These are phyloP conservation scores for Laburnicola sp. DNA, from an alignment of 2,329 filamentous ascomycete genomes.

Conservation along the genomic window DNA sequence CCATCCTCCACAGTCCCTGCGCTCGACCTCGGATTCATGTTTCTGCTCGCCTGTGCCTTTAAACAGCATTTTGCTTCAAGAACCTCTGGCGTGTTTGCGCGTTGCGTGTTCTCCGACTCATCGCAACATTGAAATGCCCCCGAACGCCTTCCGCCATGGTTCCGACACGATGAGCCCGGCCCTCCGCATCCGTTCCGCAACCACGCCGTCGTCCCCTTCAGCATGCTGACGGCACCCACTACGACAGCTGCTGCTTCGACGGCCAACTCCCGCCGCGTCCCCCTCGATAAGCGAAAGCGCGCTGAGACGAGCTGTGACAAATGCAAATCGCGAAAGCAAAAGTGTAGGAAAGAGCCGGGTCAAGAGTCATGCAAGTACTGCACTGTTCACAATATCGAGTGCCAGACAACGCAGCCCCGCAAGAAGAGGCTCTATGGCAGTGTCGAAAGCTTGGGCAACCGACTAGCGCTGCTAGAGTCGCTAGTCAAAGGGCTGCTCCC, in stretches of 20 bases:
- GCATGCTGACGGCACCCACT: constrained; percentile 4
- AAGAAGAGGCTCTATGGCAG: constrained; percentile 52
- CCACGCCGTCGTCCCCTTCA: neutral
- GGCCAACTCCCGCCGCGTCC: constrained; percentile 45
- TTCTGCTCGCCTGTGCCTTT: neutral
- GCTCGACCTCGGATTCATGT: constrained; percentile 2
- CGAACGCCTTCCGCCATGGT: neutral
- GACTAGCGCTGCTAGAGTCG: constrained; percentile 49
- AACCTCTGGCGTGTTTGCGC: neutral
- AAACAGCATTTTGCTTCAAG: neutral
- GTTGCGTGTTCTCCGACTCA: neutral
- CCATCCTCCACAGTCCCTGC: neutral
- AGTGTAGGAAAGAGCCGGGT: constrained; percentile 47
- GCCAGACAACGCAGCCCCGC: constrained; percentile 50
- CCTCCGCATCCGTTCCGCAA: neutral
- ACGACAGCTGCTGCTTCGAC: constrained; percentile 8
- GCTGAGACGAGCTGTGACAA: constrained; percentile 53
- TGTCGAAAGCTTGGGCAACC: constrained; percentile 48
- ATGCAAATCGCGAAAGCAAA: constrained; percentile 53
- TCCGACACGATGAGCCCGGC: neutral
- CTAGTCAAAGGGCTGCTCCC: constrained; percentile 51
- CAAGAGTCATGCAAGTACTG: constrained; percentile 50
- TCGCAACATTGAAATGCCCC: constrained; percentile 5
- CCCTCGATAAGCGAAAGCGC: constrained; percentile 50
- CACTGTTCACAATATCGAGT: constrained; percentile 46